Evolutionary conservation across 176 grass and related monocot species (phyloP), one percentile per base, ranked within the genome.

Genomic region (Oryza rufipogon): DNA sequence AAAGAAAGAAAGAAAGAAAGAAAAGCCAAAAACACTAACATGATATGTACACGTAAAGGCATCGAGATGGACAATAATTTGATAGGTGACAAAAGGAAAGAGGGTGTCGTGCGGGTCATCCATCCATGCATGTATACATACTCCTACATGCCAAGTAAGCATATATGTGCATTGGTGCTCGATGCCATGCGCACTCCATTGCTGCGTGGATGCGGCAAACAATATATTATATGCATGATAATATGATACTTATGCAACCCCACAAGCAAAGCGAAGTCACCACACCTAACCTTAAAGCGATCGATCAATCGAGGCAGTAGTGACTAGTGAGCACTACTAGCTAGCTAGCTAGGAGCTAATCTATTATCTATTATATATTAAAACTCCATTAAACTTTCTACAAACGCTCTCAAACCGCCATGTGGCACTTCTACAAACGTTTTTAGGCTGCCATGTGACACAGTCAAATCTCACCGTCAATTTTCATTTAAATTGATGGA

Each of bases 151-250:
- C 51, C 16, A 7, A 13, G 12, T 12, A 15, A 13, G 12, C 11
- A 28, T 28, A 49, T 15, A 2, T 17, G 2, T n/a, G 20, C 56
- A 9, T 54, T 61, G 17, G 56, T 61, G 51, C 51, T 56, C 6
- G 20, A 20, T 61, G 56, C 63, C 85, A 81, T 74, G 76, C 69
- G 84, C 70, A 81, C 68, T 87, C 71, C 45, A 80, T 87, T 67
- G 72, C 80, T 67, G 71, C 73, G n/a, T 73, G 46, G 63, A 70
- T 79, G 72, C 86, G 72, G 76, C 86, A 15, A 41, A 30, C 64
- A 34, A 34, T 39, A 39, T 28, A 2, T 28, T 8, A 39, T 39
- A 8, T 39, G 13, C 32, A 3, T 10, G 51, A 56, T 19, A 56
- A 49, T 19, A 56, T 7, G 16, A 49, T 19, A 49, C 38, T 39